Base-by-base conservation (phyloP, 495 filamentous ascomycete genomes). In the Lichina pygmaea region DNA sequence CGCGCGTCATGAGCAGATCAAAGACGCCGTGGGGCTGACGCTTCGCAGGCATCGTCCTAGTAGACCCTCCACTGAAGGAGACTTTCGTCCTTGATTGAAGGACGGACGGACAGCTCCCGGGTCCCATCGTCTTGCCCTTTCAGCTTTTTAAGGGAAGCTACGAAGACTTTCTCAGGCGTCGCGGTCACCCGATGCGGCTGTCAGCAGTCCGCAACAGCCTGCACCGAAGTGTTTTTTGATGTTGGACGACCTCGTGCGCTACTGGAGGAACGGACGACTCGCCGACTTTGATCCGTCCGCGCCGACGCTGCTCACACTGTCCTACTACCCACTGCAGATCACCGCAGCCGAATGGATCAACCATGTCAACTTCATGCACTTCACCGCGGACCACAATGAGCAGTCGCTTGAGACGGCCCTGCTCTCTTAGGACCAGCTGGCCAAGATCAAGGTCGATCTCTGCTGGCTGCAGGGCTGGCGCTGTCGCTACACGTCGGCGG, bases 271-370 rank as follows among this genome's bases (percentile, higher is more conserved):
- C 30, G 31, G 33, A 42, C 11, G 24, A 8, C 47, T 46, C 33
- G 41, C 49, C 5, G 42, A 12, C 32, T 49, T 45, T 36, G 46
- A 53, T 41, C 12, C 7, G 11, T 17, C n/a, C 11, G 7, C 39
- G 24, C 50, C 46, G 37, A 49, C 42, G 33, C 24, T 53, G 12
- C 44, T 52, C 12, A 37, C 34, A 10, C 34, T 53, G n/a, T 44
- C 42, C 15, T 52, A 33, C 34, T 52, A 52, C 41, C 50, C 51
- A 30, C 43, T 53, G 7, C 51, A 47, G 32, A 52, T 53, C n/a
- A 44, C 45, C 16, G 51, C 45, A 16, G 50, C 46, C 16, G 50
- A 53, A 39, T 53, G 46, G 46, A 45, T 53, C 31, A 46, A 13
- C 6, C 51, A 49, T 15, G 11, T 46, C 30, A 43, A 48, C 17